Percentiles rank a stretch among this genome's conserved stretches.
These are phyloP conservation scores for Stemphylium beticola DNA, from an alignment of 2,329 filamentous ascomycete species.

Conservation along the genomic window DNA sequence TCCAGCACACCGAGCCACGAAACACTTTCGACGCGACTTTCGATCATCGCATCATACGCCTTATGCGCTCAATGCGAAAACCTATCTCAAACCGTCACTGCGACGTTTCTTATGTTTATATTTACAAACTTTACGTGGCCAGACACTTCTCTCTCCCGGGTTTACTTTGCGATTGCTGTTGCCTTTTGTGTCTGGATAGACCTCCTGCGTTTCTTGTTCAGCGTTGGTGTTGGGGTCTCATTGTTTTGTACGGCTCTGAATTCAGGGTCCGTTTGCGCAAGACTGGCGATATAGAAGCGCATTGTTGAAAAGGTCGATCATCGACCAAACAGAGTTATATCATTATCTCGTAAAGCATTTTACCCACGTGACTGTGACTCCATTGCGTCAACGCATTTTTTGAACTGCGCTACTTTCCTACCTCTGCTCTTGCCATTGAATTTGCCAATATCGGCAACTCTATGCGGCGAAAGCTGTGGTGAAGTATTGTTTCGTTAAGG, in stretches of 20 bases:
- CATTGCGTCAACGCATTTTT: not conserved
- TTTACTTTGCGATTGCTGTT: not conserved
- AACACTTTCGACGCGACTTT: not conserved
- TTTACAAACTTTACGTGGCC: not conserved
- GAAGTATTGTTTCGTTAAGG: no score
- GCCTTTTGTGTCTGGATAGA: slow-evolving; percentile 1
- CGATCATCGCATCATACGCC: not conserved
- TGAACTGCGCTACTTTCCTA: not conserved
- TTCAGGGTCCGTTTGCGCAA: not conserved
- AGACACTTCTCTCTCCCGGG: not conserved
- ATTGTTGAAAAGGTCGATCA: not conserved
- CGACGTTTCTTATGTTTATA: slow-evolving; percentile 16
- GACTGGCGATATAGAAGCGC: not conserved
- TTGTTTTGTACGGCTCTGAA: not conserved
- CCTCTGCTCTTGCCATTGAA: not conserved
- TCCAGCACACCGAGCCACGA: slow-evolving; percentile 3
- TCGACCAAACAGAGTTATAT: not conserved
- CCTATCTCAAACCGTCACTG: slow-evolving; percentile 6
- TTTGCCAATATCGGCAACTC: not conserved
- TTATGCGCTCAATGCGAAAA: not conserved
- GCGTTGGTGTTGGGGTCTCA: slow-evolving; percentile 14
- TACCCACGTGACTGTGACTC: not conserved
- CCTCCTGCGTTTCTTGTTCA: slow-evolving; percentile 1
- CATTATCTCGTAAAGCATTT: not conserved
- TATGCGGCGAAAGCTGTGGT: no score